phyloP scores from a whole-genome alignment of 495 filamentous ascomycete genomes.

The Lasiosphaeria hispida region DNA sequence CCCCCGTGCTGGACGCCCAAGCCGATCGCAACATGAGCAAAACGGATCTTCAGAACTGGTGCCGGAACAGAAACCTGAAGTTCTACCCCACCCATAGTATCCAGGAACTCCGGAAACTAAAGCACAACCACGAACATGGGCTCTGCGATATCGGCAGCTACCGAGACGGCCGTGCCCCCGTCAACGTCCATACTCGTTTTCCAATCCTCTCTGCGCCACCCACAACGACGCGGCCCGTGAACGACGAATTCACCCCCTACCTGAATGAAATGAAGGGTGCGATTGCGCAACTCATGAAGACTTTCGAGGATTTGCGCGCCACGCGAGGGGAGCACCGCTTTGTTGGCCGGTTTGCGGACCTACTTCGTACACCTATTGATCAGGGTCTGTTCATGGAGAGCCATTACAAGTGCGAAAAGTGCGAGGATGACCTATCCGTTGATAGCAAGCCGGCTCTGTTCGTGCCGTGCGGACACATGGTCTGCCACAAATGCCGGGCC shows the following conservation, averaged over 20 bases:
- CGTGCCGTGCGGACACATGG: constrained; percentile 35
- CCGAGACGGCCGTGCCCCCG: background rate
- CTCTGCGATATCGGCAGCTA: background rate
- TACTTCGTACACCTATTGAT: too few relatives aligned
- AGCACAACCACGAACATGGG: background rate
- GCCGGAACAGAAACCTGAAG: too few relatives aligned
- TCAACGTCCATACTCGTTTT: background rate
- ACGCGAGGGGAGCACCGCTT: too few relatives aligned
- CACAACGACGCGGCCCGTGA: too few relatives aligned
- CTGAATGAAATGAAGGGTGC: background rate
- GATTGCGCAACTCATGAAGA: background rate
- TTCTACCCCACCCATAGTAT: too few relatives aligned
- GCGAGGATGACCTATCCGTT: background rate
- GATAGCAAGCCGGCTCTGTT: constrained; percentile 19
- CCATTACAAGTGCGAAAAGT: constrained; percentile 12
- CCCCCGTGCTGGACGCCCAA: too few relatives aligned
- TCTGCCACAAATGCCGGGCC: constrained; percentile 29
- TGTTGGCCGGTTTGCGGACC: too few relatives aligned
- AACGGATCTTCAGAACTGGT: too few relatives aligned
- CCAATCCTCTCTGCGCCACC: too few relatives aligned
- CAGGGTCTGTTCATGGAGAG: too few relatives aligned
- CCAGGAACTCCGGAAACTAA: too few relatives aligned
- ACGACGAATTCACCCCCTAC: background rate
- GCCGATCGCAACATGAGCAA: too few relatives aligned
- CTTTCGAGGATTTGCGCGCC: background rate